Base-by-base conservation (phyloP, 169 alveolate genomes). In the Plasmodium reichenowi region DNA sequence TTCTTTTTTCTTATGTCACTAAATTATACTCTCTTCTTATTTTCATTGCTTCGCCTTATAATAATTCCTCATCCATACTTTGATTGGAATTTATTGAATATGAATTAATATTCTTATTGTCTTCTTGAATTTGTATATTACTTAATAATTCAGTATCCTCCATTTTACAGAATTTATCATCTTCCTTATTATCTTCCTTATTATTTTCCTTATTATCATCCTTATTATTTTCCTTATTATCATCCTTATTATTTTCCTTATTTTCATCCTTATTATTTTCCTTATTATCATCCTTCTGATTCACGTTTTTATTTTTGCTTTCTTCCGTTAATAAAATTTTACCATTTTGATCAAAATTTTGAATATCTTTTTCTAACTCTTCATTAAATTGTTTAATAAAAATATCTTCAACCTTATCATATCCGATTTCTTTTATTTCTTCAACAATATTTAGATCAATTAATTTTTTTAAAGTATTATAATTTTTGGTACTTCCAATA, bases 351-450 rank as follows among this genome's bases (percentile, higher is more conserved):
- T 83, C 78, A n/a, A 83, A 68, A 68, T 83, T 68, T 45, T 83
- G 52, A 9, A 83, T 45, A 22, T 83, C 91, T 50, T 83, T 83
- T 70, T 83, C 91, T 63, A 83, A 24, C 6, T 83, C 91, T 12
- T 67, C 85, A 68, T 70, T 68, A 83, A 83, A 83, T 56, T 83
- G 91, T 9, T 70, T 83, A 32, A 83, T 48, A 60, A 83, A 83
- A 54, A 83, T 83, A 20, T 70, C 62, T 45, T 83, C 91, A 12
- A 83, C 91, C 45, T 83, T 54, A 45, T 83, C 91, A 62, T 83
- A 48, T 10, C 91, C 91, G 2, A 83, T 83, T 68, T 83, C 86
- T 10, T 83, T 83, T 54, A 83, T 83, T 83, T 83, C 91, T 54
- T 83, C 91, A 2, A 83, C 60, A 48, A 83, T 83, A 29, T 83